Percentiles rank a stretch among this genome's conserved stretches.
Evolutionary conservation across 352 stramenopile species (phyloP).

Genomic region (Phytopythium kandeliae): DNA sequence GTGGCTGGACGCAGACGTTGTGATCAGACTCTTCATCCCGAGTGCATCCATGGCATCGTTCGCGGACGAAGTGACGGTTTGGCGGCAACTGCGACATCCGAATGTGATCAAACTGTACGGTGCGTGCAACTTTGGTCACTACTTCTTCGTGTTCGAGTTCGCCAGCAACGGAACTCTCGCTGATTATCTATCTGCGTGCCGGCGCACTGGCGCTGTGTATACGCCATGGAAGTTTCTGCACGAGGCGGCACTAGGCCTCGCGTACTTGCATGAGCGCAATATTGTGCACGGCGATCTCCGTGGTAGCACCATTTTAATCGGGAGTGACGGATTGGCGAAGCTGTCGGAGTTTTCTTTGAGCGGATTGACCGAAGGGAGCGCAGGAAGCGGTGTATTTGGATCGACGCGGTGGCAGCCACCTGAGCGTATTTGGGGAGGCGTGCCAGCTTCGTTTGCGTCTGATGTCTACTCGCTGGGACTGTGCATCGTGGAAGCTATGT

Average conservation of each 20-base stretch:
- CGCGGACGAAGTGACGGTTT: neutral
- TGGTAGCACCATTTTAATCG: neutral
- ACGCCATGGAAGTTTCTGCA: neutral
- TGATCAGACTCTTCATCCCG: neutral
- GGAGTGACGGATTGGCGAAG: neutral
- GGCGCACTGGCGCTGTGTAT: neutral
- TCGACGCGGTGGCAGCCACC: neutral
- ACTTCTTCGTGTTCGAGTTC: neutral
- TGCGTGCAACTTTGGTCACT: neutral
- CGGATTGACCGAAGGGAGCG: neutral
- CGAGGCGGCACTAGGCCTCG: neutral
- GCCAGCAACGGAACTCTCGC: neutral
- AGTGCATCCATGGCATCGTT: neutral
- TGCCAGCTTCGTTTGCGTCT: neutral
- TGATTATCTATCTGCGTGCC: neutral
- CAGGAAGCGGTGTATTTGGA: neutral
- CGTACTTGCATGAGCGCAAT: neutral
- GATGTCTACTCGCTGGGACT: neutral
- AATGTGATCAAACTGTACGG: slow-evolving; percentile 1
- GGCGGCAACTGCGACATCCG: neutral
- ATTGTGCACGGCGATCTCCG: neutral
- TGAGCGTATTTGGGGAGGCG: neutral
- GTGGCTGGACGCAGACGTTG: neutral
- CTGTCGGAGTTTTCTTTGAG: neutral
- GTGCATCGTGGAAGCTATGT: neutral